phyloP scores from a whole-genome alignment of 768 basidiomycete species.

The Cubamyces sp. region DNA sequence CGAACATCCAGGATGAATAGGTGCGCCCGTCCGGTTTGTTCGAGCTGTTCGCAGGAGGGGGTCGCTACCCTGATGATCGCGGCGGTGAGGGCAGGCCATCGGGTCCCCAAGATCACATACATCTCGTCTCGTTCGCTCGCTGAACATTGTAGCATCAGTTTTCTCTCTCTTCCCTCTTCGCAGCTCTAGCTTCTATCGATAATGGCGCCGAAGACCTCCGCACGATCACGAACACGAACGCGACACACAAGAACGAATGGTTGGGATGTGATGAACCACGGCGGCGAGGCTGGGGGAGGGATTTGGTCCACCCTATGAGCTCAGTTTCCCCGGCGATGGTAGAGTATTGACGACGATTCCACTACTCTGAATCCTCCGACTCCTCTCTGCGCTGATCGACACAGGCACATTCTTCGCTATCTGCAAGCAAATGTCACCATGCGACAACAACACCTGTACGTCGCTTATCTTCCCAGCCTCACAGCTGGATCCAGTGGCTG shows the following conservation, averaged over 20 bases:
- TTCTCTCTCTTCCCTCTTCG: background rate
- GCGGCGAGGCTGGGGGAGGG: conserved; percentile 4
- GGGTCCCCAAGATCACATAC: background rate
- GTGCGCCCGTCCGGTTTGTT: background rate
- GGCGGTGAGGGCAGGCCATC: background rate
- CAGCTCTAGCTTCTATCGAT: background rate
- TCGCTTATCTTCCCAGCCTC: background rate
- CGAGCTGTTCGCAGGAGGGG: background rate
- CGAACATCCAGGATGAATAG: background rate
- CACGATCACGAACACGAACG: background rate
- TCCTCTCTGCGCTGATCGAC: background rate
- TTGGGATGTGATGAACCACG: background rate
- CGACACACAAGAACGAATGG: background rate
- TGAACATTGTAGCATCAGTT: background rate
- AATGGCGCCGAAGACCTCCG: background rate
- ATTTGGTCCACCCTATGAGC: conserved; percentile 1
- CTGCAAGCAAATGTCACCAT: background rate
- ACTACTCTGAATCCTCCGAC: background rate
- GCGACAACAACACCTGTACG: background rate
- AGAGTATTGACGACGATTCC: background rate
- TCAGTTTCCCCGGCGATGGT: background rate
- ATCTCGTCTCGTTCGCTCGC: background rate
- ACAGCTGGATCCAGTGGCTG: background rate
- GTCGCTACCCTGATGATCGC: background rate
- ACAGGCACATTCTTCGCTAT: background rate